Percentiles rank a stretch among this genome's conserved stretches.
Evolutionary conservation across 352 stramenopile genomes (phyloP).

Genomic region (Thraustochytrium striatum): DNA sequence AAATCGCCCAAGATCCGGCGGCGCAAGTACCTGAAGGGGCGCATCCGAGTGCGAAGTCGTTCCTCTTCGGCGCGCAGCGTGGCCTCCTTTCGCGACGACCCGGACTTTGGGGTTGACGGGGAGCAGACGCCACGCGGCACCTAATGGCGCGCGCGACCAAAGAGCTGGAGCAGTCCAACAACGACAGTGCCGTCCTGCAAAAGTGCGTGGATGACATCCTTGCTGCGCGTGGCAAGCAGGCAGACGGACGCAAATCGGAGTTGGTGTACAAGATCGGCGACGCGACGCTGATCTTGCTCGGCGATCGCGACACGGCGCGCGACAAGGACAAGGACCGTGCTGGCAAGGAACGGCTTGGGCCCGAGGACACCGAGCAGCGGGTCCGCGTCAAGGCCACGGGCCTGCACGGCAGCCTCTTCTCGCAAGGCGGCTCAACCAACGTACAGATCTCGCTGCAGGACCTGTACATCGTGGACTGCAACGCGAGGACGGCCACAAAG

Average conservation of each 20-base stretch:
- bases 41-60: neutral
- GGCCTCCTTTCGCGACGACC: too few relatives aligned
- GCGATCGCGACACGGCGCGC: neutral
- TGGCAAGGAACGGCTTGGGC: neutral
- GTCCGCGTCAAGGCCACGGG: neutral
- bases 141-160: neutral
- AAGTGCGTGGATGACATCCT: slow-evolving; percentile 3
- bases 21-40: neutral
- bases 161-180: neutral
- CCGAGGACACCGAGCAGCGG: neutral
- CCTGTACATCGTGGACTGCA: neutral
- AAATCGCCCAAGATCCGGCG: too few relatives aligned
- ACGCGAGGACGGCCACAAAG: neutral
- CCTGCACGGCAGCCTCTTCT: slow-evolving; percentile 21
- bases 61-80: too few relatives aligned
- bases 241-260: neutral
- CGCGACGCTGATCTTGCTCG: neutral
- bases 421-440: slow-evolving; percentile 27
- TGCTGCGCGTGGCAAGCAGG: neutral
- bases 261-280: slow-evolving; percentile 25
- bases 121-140: too few relatives aligned
- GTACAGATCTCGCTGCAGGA: slow-evolving; percentile 30
- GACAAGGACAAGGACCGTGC: neutral
- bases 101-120: too few relatives aligned
- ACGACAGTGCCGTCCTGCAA: neutral